Evolutionary conservation across 2,329 filamentous ascomycete genomes (phyloP).

Genomic region (Claviceps humidiphila): DNA sequence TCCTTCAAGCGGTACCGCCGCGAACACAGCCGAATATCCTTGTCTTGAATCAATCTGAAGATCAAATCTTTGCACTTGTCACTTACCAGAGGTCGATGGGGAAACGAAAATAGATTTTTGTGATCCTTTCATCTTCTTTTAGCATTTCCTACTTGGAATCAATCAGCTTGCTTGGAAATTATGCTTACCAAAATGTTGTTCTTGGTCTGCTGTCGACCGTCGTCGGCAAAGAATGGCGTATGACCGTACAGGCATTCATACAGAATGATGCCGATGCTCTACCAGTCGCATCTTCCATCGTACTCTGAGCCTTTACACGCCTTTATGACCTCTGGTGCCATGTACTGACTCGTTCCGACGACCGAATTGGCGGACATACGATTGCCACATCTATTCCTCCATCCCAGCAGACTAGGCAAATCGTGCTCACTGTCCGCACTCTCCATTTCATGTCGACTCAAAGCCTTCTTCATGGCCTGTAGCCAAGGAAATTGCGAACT

Average conservation of each 20-base stretch:
- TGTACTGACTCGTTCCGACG: conserved; percentile 94
- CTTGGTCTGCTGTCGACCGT: conserved; percentile 69
- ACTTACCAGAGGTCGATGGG: conserved; percentile 50
- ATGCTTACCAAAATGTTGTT: conserved; percentile 60
- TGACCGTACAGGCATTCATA: conserved; percentile 90
- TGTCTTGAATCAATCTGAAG: conserved; percentile 55
- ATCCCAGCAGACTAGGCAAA: conserved; percentile 41
- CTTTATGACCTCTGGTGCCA: conserved; percentile 89
- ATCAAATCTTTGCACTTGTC: conserved; percentile 67
- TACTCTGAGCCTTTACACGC: conserved; percentile 35
- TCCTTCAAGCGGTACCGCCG: conserved; percentile 61
- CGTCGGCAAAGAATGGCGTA: conserved; percentile 77
- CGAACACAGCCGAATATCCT: conserved; percentile 63
- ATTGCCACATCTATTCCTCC: conserved; percentile 56
- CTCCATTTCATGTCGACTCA: conserved; percentile 22
- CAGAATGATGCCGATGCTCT: conserved; percentile 88
- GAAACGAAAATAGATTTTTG: conserved; percentile 56
- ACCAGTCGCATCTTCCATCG: conserved; percentile 91
- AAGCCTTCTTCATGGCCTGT: conserved; percentile 16
- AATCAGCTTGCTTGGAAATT: neutral
- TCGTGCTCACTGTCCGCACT: conserved; percentile 14
- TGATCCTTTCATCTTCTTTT: conserved; percentile 43
- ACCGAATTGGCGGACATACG: conserved; percentile 69
- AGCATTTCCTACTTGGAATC: neutral
- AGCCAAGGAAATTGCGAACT: conserved; percentile 21